These are phyloP conservation scores for Phlegmacium glaucopus DNA, from an alignment of 768 basidiomycete genomes.

Conservation along the genomic window DNA sequence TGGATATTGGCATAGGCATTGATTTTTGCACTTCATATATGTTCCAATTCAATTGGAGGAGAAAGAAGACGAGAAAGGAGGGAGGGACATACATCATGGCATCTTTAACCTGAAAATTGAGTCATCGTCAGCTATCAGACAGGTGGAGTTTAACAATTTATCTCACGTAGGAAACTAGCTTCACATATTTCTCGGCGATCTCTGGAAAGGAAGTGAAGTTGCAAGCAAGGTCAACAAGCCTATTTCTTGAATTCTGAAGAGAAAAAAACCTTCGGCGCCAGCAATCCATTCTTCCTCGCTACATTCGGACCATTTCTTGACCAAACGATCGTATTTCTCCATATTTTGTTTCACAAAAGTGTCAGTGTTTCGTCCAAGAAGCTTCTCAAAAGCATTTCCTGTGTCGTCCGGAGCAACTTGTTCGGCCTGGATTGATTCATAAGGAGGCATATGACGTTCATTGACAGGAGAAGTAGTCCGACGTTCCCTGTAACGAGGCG, in stretches of 20 bases:
- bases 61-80: background rate
- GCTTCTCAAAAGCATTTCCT: conserved; percentile 27
- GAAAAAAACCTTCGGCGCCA: conserved; percentile 45
- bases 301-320: conserved; percentile 48
- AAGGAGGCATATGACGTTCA: background rate
- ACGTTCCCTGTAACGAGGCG: background rate
- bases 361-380: conserved; percentile 44
- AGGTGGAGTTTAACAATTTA: background rate
- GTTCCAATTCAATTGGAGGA: background rate
- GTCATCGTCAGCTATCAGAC: background rate
- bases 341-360: conserved; percentile 36
- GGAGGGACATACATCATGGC: conserved; percentile 35
- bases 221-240: background rate
- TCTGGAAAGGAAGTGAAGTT: conserved; percentile 26
- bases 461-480: background rate
- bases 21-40: conserved; percentile 36
- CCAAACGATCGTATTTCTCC: conserved; percentile 41
- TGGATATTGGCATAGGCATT: conserved; percentile 44
- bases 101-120: conserved; percentile 37
- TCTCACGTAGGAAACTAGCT: conserved; percentile 50
- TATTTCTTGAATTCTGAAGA: background rate
- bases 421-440: background rate
- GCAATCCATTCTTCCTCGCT: conserved; percentile 51
- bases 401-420: background rate
- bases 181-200: conserved; percentile 36